Conservation (phyloP, 78 protist species). For the Planoprotostelium fungivorum region DNA sequence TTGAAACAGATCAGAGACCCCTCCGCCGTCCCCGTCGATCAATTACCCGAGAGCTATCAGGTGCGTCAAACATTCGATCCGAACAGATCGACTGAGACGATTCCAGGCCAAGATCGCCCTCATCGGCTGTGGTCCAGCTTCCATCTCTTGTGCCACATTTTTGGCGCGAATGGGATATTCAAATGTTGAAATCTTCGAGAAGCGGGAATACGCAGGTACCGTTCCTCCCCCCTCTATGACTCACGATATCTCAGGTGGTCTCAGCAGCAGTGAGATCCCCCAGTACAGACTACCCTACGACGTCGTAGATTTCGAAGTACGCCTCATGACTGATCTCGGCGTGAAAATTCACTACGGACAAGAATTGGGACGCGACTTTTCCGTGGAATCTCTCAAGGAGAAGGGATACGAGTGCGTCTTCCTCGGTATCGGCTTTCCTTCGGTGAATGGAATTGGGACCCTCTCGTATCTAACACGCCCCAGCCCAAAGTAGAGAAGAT, state of each 20-base stretch:
- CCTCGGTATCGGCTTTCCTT: constrained; percentile 87
- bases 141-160: constrained; percentile 88
- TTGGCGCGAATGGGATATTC: constrained; percentile 91
- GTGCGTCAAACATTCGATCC: neutral
- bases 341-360: constrained; percentile 69
- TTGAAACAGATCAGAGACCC: constrained; percentile 90
- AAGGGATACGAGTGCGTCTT: constrained; percentile 83
- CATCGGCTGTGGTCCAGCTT: constrained; percentile 96
- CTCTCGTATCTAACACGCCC: constrained; percentile 17
- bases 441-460: neutral
- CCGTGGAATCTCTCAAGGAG: constrained; percentile 60
- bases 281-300: constrained; percentile 87
- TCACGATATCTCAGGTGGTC: too few species aligned
- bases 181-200: constrained; percentile 85
- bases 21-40: constrained; percentile 60
- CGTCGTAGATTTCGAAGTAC: constrained; percentile 85
- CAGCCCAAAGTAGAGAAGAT: constrained; percentile 54
- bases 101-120: constrained; percentile 71
- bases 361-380: constrained; percentile 59
- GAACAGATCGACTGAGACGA: neutral
- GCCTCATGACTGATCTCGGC: constrained; percentile 89
- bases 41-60: constrained; percentile 75
- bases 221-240: too few species aligned
- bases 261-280: constrained; percentile 87
- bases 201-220: constrained; percentile 50